Evolutionary conservation across 1,139 yeast species (phyloP).

Genomic region (Taphrina deformans): DNA sequence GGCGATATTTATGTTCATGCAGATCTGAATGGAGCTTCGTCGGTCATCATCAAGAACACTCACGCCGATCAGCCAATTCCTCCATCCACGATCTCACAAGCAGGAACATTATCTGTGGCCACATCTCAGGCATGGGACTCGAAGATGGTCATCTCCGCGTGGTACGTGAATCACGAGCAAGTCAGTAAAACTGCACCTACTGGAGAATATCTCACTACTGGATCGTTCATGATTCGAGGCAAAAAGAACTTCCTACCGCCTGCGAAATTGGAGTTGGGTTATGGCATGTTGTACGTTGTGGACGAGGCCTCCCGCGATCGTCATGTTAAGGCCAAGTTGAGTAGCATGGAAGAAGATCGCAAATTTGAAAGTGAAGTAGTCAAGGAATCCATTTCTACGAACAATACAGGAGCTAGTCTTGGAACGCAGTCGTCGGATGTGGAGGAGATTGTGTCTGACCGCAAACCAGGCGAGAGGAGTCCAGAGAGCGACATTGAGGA

Average conservation of each 20-base stretch:
- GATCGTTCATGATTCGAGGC: constrained; percentile 59
- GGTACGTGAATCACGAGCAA: constrained; percentile 53
- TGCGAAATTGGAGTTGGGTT: constrained; percentile 81
- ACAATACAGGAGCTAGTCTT: neutral
- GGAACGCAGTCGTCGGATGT: neutral
- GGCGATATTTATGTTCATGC: constrained; percentile 74
- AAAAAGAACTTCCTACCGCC: constrained; percentile 73
- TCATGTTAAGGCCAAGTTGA: constrained; percentile 46
- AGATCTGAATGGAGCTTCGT: constrained; percentile 71
- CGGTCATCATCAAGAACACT: constrained; percentile 74
- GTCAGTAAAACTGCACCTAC: constrained; percentile 69
- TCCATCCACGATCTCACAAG: constrained; percentile 84
- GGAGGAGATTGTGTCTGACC: neutral
- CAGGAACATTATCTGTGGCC: constrained; percentile 80
- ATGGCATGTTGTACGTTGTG: constrained; percentile 75
- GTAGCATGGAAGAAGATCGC: constrained; percentile 52
- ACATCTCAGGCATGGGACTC: constrained; percentile 83
- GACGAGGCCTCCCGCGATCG: constrained; percentile 56
- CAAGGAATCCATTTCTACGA: neutral
- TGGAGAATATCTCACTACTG: constrained; percentile 63
- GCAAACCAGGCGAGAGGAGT: neutral
- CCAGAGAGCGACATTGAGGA: neutral
- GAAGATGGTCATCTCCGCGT: constrained; percentile 37
- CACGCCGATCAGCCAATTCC: constrained; percentile 58
- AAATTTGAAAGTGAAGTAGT: constrained; percentile 11